Conservation (phyloP, 768 basidiomycete genomes). For the Boletus bicolor region DNA sequence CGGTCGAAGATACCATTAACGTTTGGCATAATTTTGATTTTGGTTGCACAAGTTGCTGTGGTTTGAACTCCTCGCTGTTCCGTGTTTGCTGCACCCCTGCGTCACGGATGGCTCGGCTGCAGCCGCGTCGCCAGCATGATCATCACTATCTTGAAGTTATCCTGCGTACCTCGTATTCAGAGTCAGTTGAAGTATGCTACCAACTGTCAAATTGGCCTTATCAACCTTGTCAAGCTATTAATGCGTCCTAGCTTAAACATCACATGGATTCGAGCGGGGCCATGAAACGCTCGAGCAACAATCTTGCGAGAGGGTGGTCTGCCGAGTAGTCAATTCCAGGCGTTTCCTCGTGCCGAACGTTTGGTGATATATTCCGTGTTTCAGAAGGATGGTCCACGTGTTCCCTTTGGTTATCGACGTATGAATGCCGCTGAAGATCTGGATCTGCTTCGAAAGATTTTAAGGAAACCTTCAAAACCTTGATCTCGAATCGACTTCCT, state of each 20-base stretch:
- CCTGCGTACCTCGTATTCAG: neutral
- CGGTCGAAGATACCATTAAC: too few species aligned
- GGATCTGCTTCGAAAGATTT: neutral
- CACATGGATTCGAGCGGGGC: neutral
- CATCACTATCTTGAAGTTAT: neutral
- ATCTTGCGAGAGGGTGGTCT: neutral
- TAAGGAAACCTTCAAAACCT: neutral
- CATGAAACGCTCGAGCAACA: neutral
- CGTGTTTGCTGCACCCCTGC: too few species aligned
- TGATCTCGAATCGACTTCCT: neutral
- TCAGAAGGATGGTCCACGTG: neutral
- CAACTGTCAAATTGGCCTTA: neutral
- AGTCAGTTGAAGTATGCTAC: neutral
- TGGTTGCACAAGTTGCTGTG: too few species aligned
- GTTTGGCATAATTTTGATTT: too few species aligned
- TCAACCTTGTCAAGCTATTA: neutral
- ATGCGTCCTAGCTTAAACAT: neutral
- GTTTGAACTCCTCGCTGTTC: too few species aligned
- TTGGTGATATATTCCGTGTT: neutral
- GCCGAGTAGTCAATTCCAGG: neutral
- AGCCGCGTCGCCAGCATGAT: neutral
- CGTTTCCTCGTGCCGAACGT: neutral
- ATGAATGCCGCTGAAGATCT: neutral
- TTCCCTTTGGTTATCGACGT: constrained; percentile 4
- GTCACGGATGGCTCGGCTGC: neutral